Base-by-base conservation (phyloP, 805 yeast species). In the Nakazawaea pomicola region DNA sequence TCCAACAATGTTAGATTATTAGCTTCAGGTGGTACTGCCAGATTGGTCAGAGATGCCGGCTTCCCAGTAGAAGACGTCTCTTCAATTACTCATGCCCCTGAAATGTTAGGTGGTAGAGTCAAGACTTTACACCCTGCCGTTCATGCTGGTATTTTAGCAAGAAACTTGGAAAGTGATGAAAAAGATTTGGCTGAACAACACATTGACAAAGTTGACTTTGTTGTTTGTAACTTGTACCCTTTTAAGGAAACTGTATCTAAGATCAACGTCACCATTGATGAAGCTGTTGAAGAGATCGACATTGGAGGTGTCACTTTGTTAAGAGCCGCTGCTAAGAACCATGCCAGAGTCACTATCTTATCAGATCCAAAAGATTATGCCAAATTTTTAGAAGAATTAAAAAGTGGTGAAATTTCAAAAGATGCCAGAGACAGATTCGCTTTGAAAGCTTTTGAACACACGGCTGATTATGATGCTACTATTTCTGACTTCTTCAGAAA, bases 291-390 rank as follows among this genome's bases (percentile, higher is more conserved):
- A 72, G 98, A 93, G 67, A 83, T 93, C 55, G 99, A 93, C 62
- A 93, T 93, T 60, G 99, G 99, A 57, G 95, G 99, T 63, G 99
- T 93, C 46, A 93, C 99, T 33, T 72, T 93, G 50, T 74, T 93
- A 61, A 83, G 99, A 68, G 99, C 99, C 35, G 99, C 99, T 46
- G 99, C 99, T 49, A 93, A 93, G 72, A 93, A 93, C 71, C 99
- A 93, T 66, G 72, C 93, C 48, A 81, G 99, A 68, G 99, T 93
- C 44, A 86, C 96, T 47, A 90, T 93, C 50, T 73, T 93, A 56
- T 85, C 95, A 23, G 99, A 93, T 68, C 99, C 99, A 50, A 72
- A 72, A 40, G 99, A 93, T 67, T 93, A 93, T 69, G 79, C 96
- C 40, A 75, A 70, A 36, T 93, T 93, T 66, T 69, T 93, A 49